These are phyloP conservation scores for Phytophthora pisi DNA, from an alignment of 352 stramenopile species.

Conservation along the genomic window DNA sequence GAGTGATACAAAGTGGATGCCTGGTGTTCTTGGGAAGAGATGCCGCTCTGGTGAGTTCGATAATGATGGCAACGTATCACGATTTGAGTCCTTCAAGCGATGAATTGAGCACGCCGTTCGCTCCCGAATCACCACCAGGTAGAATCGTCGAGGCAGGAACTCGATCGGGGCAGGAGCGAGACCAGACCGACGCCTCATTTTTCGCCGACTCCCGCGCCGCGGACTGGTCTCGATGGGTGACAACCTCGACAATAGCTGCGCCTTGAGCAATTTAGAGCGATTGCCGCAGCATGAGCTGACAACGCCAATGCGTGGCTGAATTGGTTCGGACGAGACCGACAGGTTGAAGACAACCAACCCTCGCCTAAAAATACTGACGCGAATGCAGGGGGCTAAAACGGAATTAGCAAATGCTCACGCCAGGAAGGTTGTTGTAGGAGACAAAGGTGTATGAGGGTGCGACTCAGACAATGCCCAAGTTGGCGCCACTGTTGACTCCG, in stretches of 20 bases:
- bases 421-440: background rate
- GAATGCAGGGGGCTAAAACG: conserved; percentile 14
- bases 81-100: background rate
- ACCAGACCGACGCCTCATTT: conserved; percentile 57
- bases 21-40: conserved; percentile 42
- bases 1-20: conserved; percentile 53
- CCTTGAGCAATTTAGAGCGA: conserved; percentile 14
- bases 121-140: conserved; percentile 55
- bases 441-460: background rate
- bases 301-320: conserved; percentile 17
- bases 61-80: background rate
- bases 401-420: conserved; percentile 18
- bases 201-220: background rate
- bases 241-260: conserved; percentile 12
- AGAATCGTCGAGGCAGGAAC: conserved; percentile 62
- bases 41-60: conserved; percentile 6
- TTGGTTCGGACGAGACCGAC: conserved; percentile 4
- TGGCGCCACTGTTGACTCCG: conserved; percentile 13
- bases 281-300: conserved; percentile 26
- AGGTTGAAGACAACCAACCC: conserved; percentile 6
- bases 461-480: conserved; percentile 22
- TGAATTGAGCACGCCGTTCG: conserved; percentile 27
- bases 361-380: conserved; percentile 38
- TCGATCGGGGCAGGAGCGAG: conserved; percentile 54
- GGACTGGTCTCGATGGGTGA: background rate